phyloP scores from a whole-genome alignment of 345 rosid species.

The Gynandropsis gynandra region DNA sequence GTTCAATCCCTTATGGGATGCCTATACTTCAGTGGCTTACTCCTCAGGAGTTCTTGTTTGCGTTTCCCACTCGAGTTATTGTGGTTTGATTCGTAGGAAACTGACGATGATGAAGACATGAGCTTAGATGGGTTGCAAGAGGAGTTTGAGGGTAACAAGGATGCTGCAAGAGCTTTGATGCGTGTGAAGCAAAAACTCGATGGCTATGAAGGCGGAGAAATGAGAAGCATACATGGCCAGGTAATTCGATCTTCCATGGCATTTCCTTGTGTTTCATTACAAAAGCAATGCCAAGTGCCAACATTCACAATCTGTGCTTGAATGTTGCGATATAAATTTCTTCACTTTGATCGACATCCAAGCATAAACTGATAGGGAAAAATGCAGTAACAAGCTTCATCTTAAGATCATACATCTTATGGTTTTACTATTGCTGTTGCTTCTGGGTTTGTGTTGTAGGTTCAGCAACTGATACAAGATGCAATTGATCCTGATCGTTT shows the following conservation, averaged over 20 bases:
- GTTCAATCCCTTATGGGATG: no score
- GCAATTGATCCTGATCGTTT: slow-evolving; percentile 80
- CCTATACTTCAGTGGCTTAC: slow-evolving; percentile 8
- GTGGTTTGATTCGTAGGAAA: slow-evolving; percentile 50
- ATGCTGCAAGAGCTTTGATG: slow-evolving; percentile 86
- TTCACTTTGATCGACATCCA: no score
- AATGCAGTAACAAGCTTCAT: no score
- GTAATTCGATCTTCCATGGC: slow-evolving; percentile 29
- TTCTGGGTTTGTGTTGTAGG: no score
- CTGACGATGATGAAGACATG: slow-evolving; percentile 53
- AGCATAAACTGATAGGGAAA: no score
- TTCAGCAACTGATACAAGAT: slow-evolving; percentile 92
- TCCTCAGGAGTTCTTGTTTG: not conserved
- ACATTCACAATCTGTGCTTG: no score
- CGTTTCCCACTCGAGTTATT: slow-evolving; percentile 12
- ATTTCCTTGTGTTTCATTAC: slow-evolving; percentile 2
- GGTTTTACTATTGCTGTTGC: no score
- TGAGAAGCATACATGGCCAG: slow-evolving; percentile 93
- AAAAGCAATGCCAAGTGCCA: not conserved
- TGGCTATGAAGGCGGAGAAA: slow-evolving; percentile 95
- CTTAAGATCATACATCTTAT: no score
- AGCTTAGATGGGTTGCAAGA: slow-evolving; percentile 62
- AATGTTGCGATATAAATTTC: no score
- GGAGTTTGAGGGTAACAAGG: slow-evolving; percentile 84
- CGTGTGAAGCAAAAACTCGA: slow-evolving; percentile 93